A percentile compares a stretch with the other conserved stretches of the same genome.
Evolutionary conservation across 345 rosid species (phyloP).

Genomic region (Ceriops decandra): DNA sequence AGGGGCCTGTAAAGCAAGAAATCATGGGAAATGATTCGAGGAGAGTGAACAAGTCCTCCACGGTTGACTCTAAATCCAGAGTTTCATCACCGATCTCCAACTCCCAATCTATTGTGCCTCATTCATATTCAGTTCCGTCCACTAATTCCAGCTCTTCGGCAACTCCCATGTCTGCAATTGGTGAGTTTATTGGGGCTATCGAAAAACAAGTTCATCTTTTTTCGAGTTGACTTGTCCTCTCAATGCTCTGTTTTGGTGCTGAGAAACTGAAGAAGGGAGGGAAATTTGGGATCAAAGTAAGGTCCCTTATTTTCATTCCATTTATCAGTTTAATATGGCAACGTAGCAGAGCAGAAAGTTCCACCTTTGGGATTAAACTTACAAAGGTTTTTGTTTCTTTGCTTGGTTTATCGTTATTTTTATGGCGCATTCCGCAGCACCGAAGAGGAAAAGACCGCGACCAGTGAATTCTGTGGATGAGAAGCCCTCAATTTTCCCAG

Average conservation of each 20-base stretch:
- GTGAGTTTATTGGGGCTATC: slow-evolving; percentile 36
- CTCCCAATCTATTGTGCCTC: slow-evolving; percentile 45
- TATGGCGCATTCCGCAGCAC: slow-evolving; percentile 49
- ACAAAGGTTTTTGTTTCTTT: not conserved
- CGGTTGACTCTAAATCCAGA: slow-evolving; percentile 67
- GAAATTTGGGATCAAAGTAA: slow-evolving; percentile 4
- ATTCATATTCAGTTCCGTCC: slow-evolving; percentile 45
- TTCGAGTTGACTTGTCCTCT: not conserved
- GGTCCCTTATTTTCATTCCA: not conserved
- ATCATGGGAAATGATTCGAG: slow-evolving; percentile 39
- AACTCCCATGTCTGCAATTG: slow-evolving; percentile 50
- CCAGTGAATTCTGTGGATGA: slow-evolving; percentile 80
- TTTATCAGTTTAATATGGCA: slow-evolving; percentile 2
- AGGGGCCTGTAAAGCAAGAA: slow-evolving; percentile 60
- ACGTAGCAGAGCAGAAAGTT: slow-evolving; percentile 3
- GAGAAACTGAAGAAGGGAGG: not conserved
- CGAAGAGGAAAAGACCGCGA: slow-evolving; percentile 88
- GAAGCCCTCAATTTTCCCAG: slow-evolving; percentile 41
- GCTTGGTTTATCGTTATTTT: not conserved
- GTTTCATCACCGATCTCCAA: slow-evolving; percentile 83
- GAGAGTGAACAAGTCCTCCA: slow-evolving; percentile 32
- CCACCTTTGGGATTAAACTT: not conserved
- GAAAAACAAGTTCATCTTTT: not conserved
- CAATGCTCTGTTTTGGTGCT: slow-evolving; percentile 12
- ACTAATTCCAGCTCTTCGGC: slow-evolving; percentile 61